phyloP scores from a whole-genome alignment of 306 rosid species.

The Glycine latifolia region DNA sequence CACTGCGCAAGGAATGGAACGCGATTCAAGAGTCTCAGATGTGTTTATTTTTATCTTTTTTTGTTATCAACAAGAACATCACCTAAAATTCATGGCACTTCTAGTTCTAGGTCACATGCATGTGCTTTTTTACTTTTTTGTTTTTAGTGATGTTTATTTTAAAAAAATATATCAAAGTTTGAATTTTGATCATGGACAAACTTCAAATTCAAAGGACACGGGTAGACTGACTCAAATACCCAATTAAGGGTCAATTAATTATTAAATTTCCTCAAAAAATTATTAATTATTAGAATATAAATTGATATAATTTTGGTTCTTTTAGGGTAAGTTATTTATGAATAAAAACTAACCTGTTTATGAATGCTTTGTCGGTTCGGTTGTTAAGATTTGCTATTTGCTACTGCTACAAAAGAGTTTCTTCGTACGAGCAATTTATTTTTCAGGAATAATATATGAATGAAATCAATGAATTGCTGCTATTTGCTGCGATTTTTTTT shows the following conservation, averaged over 20 bases:
- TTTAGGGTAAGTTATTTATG: not conserved
- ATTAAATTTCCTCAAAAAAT: too few species aligned
- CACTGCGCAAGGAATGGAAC: conserved; percentile 34
- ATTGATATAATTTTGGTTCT: not conserved
- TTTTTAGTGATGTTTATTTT: too few species aligned
- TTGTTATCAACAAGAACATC: not conserved
- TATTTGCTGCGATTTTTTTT: too few species aligned
- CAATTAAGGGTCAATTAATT: too few species aligned
- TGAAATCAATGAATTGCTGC: too few species aligned
- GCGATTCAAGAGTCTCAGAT: conserved; percentile 26
- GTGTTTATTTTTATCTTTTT: not conserved
- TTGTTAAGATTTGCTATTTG: not conserved
- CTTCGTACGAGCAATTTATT: not conserved
- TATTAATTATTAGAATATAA: too few species aligned
- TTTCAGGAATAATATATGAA: too few species aligned
- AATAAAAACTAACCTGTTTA: not conserved
- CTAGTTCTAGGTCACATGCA: not conserved
- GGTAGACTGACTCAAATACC: too few species aligned
- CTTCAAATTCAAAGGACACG: too few species aligned
- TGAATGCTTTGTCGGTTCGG: not conserved
- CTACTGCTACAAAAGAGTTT: not conserved
- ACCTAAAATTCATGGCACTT: conserved; percentile 22
- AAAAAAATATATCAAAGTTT: not conserved
- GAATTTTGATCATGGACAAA: too few species aligned
- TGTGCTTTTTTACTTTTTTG: too few species aligned